phyloP scores from a whole-genome alignment of 2,329 filamentous ascomycete species.

The Dothiorella sarmentorum region DNA sequence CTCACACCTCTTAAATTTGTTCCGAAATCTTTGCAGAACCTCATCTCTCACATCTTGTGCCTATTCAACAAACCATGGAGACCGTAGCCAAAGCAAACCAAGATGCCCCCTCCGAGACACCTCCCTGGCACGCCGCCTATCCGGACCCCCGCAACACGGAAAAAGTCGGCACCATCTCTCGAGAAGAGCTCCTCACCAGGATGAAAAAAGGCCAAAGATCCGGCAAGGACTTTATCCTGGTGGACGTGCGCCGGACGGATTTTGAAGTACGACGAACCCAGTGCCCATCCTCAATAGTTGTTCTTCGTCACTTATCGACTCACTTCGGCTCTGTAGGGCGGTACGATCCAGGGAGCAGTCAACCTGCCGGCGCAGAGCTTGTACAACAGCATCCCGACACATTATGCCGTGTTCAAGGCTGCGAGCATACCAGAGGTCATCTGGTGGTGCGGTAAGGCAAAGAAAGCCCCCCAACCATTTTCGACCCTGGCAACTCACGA shows the following conservation, averaged over 20 bases:
- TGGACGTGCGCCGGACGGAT: constrained; percentile 54
- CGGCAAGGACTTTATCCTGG: constrained; percentile 24
- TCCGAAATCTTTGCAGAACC: too few species aligned
- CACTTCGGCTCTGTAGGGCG: constrained; percentile 45
- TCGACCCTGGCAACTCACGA: not conserved
- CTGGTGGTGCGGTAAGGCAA: constrained; percentile 54
- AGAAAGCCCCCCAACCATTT: constrained; percentile 33
- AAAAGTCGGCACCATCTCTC: constrained; percentile 15
- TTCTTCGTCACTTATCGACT: constrained; percentile 2
- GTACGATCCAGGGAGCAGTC: constrained; percentile 57
- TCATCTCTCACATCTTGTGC: too few species aligned
- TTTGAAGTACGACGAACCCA: constrained; percentile 43
- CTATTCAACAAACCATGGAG: not conserved
- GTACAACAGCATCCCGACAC: constrained; percentile 47
- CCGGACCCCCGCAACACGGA: constrained; percentile 19
- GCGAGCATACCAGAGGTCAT: constrained; percentile 50
- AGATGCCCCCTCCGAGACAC: not conserved
- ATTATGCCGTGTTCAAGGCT: constrained; percentile 51
- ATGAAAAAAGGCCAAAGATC: constrained; percentile 5
- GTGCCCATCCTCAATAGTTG: not conserved
- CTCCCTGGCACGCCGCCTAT: constrained; percentile 23
- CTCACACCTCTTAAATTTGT: too few species aligned
- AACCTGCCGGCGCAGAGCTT: constrained; percentile 57
- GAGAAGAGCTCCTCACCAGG: constrained; percentile 20
- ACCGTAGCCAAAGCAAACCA: not conserved